phyloP scores from a whole-genome alignment of 768 basidiomycete genomes.

The Boletales sp. region DNA sequence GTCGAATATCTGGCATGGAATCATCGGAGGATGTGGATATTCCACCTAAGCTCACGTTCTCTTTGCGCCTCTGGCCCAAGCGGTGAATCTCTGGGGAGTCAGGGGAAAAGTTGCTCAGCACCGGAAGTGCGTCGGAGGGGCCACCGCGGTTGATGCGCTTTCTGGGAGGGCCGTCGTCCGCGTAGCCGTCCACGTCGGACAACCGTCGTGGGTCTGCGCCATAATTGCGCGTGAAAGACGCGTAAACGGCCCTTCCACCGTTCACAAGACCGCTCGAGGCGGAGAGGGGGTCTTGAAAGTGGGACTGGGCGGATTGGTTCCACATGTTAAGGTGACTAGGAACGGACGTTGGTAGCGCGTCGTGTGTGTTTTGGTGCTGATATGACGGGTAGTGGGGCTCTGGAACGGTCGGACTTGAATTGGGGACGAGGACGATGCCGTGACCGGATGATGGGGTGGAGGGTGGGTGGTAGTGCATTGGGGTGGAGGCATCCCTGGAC shows the following conservation, averaged over 20 bases:
- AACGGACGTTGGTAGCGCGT: constrained; percentile 41
- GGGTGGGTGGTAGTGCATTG: constrained; percentile 57
- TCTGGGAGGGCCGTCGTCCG: constrained; percentile 62
- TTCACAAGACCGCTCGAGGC: constrained; percentile 57
- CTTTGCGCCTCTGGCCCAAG: constrained; percentile 46
- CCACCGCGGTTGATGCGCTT: constrained; percentile 64
- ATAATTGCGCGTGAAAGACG: constrained; percentile 47
- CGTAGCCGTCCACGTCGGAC: constrained; percentile 36
- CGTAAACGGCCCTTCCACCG: constrained; percentile 40
- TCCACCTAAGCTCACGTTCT: constrained; percentile 35
- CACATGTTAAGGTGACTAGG: constrained; percentile 36
- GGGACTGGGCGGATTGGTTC: constrained; percentile 32
- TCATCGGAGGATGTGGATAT: constrained; percentile 69
- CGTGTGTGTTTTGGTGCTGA: constrained; percentile 35
- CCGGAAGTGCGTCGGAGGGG: constrained; percentile 31
- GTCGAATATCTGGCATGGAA: constrained; percentile 49
- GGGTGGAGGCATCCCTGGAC: constrained; percentile 71
- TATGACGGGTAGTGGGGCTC: constrained; percentile 42
- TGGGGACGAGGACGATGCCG: constrained; percentile 68
- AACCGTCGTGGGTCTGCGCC: constrained; percentile 36
- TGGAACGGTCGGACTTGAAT: constrained; percentile 59
- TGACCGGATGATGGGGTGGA: constrained; percentile 40
- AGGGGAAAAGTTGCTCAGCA: constrained; percentile 27
- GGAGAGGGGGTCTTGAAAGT: constrained; percentile 50
- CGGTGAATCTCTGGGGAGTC: constrained; percentile 60